A percentile compares a stretch with the other conserved stretches of the same genome.
Conservation (phyloP, 108 stramenopile genomes). For the Skeletonema grethae region DNA sequence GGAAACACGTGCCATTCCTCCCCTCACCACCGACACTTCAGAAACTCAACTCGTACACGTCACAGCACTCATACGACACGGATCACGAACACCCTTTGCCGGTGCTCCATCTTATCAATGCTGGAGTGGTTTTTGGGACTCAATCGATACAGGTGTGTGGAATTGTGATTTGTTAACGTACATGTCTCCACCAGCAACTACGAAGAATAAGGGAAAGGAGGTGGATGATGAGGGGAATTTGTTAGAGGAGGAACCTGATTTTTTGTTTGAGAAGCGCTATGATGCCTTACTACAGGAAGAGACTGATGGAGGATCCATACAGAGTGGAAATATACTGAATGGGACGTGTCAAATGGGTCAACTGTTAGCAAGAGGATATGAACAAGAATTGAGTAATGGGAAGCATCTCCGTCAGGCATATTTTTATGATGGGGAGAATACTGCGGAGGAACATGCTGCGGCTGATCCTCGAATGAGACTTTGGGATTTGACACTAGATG, state of each 20-base stretch:
- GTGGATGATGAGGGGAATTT: constrained; percentile 12
- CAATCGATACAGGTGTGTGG: constrained; percentile 57
- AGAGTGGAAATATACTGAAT: constrained; percentile 52
- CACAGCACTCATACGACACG: constrained; percentile 82
- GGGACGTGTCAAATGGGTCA: constrained; percentile 92
- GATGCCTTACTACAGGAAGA: constrained; percentile 46
- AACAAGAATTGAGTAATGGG: constrained; percentile 82
- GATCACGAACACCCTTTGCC: constrained; percentile 71
- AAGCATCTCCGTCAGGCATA: constrained; percentile 72
- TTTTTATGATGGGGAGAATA: constrained; percentile 50
- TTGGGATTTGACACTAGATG: constrained; percentile 45
- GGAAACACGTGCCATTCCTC: constrained; percentile 61
- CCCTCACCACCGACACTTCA: constrained; percentile 23
- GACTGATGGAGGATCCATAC: neutral
- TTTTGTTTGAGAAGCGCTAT: constrained; percentile 76
- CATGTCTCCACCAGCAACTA: constrained; percentile 51
- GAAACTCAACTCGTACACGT: constrained; percentile 62
- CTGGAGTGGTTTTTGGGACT: constrained; percentile 67
- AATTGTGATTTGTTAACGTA: constrained; percentile 73
- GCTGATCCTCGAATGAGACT: constrained; percentile 60
- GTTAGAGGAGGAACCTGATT: constrained; percentile 38
- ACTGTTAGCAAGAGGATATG: constrained; percentile 75
- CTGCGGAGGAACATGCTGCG: constrained; percentile 34
- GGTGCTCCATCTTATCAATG: constrained; percentile 44
- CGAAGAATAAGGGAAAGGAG: constrained; percentile 7